Conservation (phyloP, 768 basidiomycete genomes). For the Lactifluus subvellereus region DNA sequence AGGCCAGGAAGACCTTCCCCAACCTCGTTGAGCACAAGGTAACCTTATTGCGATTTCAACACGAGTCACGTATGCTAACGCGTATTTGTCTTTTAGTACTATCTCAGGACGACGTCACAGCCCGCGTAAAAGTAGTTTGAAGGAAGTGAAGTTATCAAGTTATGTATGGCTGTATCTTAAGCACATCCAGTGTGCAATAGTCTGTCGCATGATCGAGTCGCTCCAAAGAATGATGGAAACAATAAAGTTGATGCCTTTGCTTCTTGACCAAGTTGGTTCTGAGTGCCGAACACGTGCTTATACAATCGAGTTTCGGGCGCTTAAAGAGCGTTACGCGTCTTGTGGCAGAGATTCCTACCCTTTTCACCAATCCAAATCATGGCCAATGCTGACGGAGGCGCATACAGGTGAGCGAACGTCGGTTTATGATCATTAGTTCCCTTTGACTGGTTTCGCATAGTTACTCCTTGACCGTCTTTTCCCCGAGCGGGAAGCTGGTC, state of each 20-base stretch:
- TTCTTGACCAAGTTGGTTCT: too few relatives aligned
- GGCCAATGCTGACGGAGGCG: constrained; percentile 63
- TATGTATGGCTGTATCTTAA: constrained; percentile 6
- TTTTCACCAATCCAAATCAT: constrained; percentile 35
- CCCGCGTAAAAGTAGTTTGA: constrained; percentile 28
- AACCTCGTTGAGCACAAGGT: constrained; percentile 76
- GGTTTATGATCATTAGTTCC: not conserved
- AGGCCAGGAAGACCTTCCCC: constrained; percentile 90
- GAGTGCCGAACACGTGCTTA: constrained; percentile 13
- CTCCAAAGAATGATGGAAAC: not conserved
- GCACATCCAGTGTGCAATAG: not conserved
- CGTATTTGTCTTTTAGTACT: constrained; percentile 46
- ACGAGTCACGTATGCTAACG: not conserved
- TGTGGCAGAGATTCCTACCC: not conserved
- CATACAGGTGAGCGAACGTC: constrained; percentile 32
- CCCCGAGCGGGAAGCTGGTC: constrained; percentile 96
- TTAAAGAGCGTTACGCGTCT: constrained; percentile 7
- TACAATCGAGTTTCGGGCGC: not conserved
- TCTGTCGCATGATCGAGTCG: not conserved
- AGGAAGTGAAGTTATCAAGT: constrained; percentile 4
- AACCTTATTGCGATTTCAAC: constrained; percentile 24
- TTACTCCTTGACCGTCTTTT: constrained; percentile 99
- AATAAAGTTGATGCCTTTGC: not conserved
- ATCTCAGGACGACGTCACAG: constrained; percentile 78
- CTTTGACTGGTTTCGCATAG: constrained; percentile 36